Evolutionary conservation across 345 rosid genomes (phyloP).

Genomic region (Corymbia maculata): DNA sequence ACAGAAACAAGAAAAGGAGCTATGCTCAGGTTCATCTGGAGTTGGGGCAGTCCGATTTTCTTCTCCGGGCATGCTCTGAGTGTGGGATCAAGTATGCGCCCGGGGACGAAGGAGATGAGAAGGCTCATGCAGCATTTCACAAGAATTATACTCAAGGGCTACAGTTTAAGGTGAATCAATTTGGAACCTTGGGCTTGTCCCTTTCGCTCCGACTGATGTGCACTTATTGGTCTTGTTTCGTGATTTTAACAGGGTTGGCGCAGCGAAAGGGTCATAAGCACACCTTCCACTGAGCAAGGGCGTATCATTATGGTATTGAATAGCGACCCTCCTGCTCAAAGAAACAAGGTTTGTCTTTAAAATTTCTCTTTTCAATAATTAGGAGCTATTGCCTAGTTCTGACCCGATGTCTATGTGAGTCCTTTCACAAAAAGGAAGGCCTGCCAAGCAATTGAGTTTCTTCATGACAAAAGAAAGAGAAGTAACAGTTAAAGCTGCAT

Average conservation of each 20-base stretch:
- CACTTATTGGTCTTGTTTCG: neutral
- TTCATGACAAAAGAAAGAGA: neutral
- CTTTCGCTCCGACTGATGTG: neutral
- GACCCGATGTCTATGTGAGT: neutral
- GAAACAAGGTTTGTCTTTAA: conserved; percentile 43
- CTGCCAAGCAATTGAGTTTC: neutral
- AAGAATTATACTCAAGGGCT: conserved; percentile 55
- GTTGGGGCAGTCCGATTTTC: conserved; percentile 84
- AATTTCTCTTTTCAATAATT: neutral
- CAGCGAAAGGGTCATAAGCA: conserved; percentile 41
- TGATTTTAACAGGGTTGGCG: conserved; percentile 45
- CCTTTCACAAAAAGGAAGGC: neutral
- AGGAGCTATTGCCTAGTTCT: neutral
- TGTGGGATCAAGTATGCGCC: conserved; percentile 65
- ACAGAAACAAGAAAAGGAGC: conserved; percentile 46
- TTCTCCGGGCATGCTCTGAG: conserved; percentile 40
- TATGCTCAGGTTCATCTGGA: conserved; percentile 79
- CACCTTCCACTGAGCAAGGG: conserved; percentile 16
- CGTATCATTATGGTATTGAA: conserved; percentile 49
- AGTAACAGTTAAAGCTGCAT: neutral
- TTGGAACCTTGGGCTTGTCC: neutral
- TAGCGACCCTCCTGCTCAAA: conserved; percentile 43
- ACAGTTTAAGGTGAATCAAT: conserved; percentile 50
- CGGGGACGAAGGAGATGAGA: conserved; percentile 72
- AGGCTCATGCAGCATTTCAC: conserved; percentile 56